Evolutionary conservation across 768 basidiomycete species (phyloP), one percentile per base, ranked within the genome.

Genomic region (Ramaria sp.): DNA sequence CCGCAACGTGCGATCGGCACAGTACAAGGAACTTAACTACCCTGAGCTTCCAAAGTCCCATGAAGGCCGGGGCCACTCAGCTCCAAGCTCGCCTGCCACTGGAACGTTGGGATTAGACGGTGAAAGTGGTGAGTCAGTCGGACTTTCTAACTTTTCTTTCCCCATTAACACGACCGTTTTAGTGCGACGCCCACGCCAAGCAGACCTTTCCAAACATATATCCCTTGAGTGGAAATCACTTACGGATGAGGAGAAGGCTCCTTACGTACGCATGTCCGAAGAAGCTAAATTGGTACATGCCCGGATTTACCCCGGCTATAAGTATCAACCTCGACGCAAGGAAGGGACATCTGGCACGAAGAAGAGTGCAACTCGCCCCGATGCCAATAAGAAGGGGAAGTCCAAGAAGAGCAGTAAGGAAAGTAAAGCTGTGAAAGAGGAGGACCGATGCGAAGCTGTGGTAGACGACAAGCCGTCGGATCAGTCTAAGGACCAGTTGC

Each of bases 141-240:
- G 2, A 34, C 9, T 4, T 36, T 24, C 25, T 1, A 10, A 47
- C 16, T 10, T 16, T 7, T 41, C 45, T 5, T 47, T 6, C 24
- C 16, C 27, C 45, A 8, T 27, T 9, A 16, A 47, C 45, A n/a
- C 27, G 47, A 2, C 27, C 47, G n/a, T 55, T 32, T 16, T 34
- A 55, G 53, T 34, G 3, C 53, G 53, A 28, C 53, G 53, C n/a
- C 53, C 53, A 27, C 79, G 84, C 45, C 81, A 82, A 66, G 81
- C 85, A 8, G 84, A 88, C 70, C 78, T 89, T 39, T 85, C 84
- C 39, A 88, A 88, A 73, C 81, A 79, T 28, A 88, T 88, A 68
- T 83, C 82, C 62, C 82, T 83, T 70, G 81, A 85, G 69, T 88
- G 86, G 86, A 85, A 85, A 69, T 65, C 73, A 25, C 75, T 88